Conservation (phyloP, 306 rosid species). For the Begonia masoniana region DNA sequence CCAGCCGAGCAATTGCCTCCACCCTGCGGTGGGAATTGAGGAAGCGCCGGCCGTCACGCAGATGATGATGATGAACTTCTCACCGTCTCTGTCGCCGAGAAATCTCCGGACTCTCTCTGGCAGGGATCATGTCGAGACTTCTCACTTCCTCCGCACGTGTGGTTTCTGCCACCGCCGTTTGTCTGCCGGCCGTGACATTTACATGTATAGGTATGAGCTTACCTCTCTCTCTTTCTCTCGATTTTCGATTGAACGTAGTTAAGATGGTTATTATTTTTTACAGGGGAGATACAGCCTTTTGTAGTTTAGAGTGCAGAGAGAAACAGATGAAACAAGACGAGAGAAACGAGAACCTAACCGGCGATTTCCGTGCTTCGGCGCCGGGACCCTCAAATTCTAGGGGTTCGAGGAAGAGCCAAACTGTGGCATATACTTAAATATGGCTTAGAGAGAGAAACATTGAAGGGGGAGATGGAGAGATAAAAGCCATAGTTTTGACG, state of each 20-base stretch:
- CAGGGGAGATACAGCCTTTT: slow-evolving; percentile 95
- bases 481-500: not conserved
- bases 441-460: not conserved
- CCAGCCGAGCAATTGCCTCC: not conserved
- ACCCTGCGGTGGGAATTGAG: not conserved
- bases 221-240: too few relatives aligned
- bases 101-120: not conserved
- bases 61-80: not conserved
- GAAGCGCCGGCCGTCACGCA: not conserved
- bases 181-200: slow-evolving; percentile 5
- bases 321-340: slow-evolving; percentile 53
- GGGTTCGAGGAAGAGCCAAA: slow-evolving; percentile 6
- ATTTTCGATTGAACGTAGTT: not conserved
- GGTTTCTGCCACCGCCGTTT: slow-evolving; percentile 6
- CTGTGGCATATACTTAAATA: not conserved
- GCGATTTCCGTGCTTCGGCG: not conserved
- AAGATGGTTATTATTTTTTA: not conserved
- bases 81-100: slow-evolving; percentile 4
- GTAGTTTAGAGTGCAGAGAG: slow-evolving; percentile 87
- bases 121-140: not conserved
- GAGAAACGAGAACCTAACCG: not conserved
- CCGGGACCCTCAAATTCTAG: not conserved
- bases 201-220: not conserved
- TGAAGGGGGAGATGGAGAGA: not conserved
- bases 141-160: slow-evolving; percentile 13